Evolutionary conservation across 257 asterid genomes (phyloP).

Genomic region (Solanum etuberosum): DNA sequence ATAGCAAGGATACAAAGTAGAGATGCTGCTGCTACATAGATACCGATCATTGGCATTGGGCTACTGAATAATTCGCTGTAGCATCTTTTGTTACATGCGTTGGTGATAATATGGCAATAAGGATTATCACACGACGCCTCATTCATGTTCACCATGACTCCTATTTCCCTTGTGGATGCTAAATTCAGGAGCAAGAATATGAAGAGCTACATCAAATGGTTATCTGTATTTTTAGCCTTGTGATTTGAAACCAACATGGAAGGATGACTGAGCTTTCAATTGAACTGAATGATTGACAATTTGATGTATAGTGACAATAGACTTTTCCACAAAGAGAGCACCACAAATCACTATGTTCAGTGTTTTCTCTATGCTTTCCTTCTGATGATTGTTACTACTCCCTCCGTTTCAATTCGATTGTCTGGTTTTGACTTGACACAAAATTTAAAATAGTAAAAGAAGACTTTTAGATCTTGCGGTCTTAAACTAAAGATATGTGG

Average conservation of each 20-base stretch:
- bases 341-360: not conserved
- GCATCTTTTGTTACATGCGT: not conserved
- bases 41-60: constrained; percentile 6
- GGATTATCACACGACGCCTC: not conserved
- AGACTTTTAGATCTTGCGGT: rapidly evolving
- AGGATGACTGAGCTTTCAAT: not conserved
- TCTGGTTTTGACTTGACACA: rapidly evolving
- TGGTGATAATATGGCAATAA: not conserved
- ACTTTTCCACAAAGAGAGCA: not conserved
- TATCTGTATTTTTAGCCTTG: not conserved
- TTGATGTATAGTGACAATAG: not conserved
- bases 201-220: not conserved
- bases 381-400: rapidly evolving
- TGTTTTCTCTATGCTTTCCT: not conserved
- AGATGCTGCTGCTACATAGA: constrained; percentile 10
- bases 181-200: not conserved
- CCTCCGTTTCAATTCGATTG: not conserved
- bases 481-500: no score
- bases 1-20: constrained; percentile 1
- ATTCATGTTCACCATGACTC: not conserved
- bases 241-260: not conserved
- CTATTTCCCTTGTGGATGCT: not conserved
- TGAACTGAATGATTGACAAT: not conserved
- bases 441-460: not conserved
- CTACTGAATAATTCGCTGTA: not conserved